phyloP scores from a whole-genome alignment of 225 moss, liverwort and hornwort species.

The Thuidium tamariscinum region DNA sequence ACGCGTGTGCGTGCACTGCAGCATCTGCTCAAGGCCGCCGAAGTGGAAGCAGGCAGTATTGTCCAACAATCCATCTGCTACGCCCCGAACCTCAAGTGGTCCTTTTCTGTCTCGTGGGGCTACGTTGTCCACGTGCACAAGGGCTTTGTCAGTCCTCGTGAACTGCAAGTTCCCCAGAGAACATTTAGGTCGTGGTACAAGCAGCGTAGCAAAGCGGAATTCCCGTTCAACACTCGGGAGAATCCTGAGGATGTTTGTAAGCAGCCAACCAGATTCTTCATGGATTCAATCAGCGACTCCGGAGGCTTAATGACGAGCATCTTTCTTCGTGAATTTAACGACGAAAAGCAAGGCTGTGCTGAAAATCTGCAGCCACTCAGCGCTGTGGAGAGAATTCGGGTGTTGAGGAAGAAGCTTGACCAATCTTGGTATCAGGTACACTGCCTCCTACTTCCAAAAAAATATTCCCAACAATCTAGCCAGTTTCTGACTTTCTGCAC shows the following conservation, averaged over 20 bases:
- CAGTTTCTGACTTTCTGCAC: not conserved
- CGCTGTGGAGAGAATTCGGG: conserved; percentile 23
- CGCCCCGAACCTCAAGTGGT: conserved; percentile 15
- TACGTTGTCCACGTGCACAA: conserved; percentile 40
- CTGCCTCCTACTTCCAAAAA: not conserved
- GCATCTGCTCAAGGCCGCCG: conserved; percentile 22
- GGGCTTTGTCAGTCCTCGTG: conserved; percentile 33
- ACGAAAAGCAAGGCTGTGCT: conserved; percentile 5
- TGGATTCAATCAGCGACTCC: conserved; percentile 12
- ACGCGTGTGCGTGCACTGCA: conserved; percentile 19
- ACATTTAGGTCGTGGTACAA: conserved; percentile 42
- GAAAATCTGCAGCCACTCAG: conserved; percentile 23
- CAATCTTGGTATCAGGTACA: conserved; percentile 29
- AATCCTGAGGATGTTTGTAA: conserved; percentile 35
- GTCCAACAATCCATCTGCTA: conserved; percentile 47
- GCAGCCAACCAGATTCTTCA: conserved; percentile 35
- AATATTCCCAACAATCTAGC: not conserved
- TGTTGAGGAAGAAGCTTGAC: conserved; percentile 8
- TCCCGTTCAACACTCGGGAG: conserved; percentile 37
- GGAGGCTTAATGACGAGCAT: conserved; percentile 3
- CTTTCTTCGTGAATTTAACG: not conserved
- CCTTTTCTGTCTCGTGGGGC: conserved; percentile 35
- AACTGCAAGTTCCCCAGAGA: conserved; percentile 32
- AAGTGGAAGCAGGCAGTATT: conserved; percentile 28
- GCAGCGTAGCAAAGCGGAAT: conserved; percentile 33